Base-by-base conservation (phyloP, 1,139 yeast species). In the Debaryomyces sp. region DNA sequence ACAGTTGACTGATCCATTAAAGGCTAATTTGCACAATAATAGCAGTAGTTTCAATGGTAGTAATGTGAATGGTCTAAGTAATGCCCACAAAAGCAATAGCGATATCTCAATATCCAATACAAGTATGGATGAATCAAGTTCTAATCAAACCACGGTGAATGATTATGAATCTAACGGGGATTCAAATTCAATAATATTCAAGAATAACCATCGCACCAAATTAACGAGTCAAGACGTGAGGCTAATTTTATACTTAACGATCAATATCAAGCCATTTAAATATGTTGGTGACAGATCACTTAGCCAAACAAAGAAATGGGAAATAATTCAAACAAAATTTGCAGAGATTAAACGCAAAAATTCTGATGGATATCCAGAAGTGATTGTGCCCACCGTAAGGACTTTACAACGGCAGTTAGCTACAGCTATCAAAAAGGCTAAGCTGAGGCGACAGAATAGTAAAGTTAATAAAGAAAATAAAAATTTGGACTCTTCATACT, bases 251-350 rank as follows among this genome's bases (percentile, higher is more conserved):
- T 68, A 60, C 47, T 58, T 71, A 37, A 70, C 70, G 10, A 60
- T 66, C 13, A 57, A 63, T 24, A 60, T 70, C 24, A 70, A 69
- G 49, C 77, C 77, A 4, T 71, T 71, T 54, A 71, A 71, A 48
- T 71, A 70, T 48, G 63, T 71, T 32, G 77, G 77, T 2, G 71
- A 71, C 50, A 57, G 72, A 29, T 56, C 64, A 7, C 50, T 66
- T 23, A 61, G 65, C 40, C 76, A 71, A 53, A 68, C 73, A 2
- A 65, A 62, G 45, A 71, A 71, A 50, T 71, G 77, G 77, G 70
- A 67, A 48, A 43, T 63, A 27, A 68, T 71, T 41, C 75, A 71
- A 49, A 54, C 52, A 12, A 57, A 54, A 43, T 70, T 62, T 46
- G 60, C 62, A 29, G 58, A 62, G 21, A 50, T 53, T 26, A 68